Base-by-base conservation (phyloP, 257 asterid species). In the Cordia subcordata region DNA sequence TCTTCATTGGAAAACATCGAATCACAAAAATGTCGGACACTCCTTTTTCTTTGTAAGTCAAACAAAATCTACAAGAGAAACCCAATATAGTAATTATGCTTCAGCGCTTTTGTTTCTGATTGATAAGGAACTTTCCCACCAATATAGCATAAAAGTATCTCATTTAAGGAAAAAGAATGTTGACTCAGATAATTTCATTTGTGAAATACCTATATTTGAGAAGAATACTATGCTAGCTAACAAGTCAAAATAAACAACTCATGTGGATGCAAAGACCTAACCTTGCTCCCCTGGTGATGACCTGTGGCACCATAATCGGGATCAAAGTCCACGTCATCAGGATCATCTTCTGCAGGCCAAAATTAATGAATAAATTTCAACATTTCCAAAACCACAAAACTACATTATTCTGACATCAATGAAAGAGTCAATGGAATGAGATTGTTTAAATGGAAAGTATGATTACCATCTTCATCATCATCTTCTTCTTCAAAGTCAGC, bases 291-390 rank as follows among this genome's bases (percentile, higher is more conserved):
- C 66, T 69, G 70, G 67, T 65, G 81, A 49, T 81, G 82, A 35
- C 81, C 68, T 42, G 81, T 49, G 66, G 84, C 81, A 47, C 85
- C 94, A 72, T 40, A 77, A 71, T 87, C 85, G 53, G 99, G 99
- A 70, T 93, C 79, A 50, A 90, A 90, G 80, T 90, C 98, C 54
- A 80, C 94, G 68, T 90, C 99, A 47, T 79, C 94, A 5, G 95
- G 97, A 70, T 93, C 99, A 66, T 89, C 99, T 72, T 82, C 99
- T 93, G 88, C 84, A 70, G 60, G 64, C 49, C 38, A 10, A 23
- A 21, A 14, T 21, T 53, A 38, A 23, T 53, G 35, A 14, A 53
- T 53, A 53, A 20, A 53, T 53, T 20, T 53, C 11, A 13, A 8
- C 57, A 13, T 9, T 20, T 20, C 21, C 33, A 9, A 49, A 14